Evolutionary conservation across 192 early-diverging fungal species (phyloP).

Genomic region (Backusella psychrophila): DNA sequence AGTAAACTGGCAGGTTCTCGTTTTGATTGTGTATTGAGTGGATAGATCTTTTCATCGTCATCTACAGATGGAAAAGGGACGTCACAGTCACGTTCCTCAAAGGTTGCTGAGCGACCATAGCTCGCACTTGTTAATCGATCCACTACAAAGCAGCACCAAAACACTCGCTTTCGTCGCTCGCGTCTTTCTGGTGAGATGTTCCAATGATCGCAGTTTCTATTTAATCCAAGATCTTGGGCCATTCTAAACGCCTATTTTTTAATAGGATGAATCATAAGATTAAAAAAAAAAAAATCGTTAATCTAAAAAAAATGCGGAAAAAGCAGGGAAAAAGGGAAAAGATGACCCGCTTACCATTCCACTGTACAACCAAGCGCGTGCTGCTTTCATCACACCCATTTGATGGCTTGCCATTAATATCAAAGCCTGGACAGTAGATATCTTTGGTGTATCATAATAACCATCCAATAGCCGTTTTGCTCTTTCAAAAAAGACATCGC

Average conservation of each 20-base stretch:
- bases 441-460: conserved; percentile 57
- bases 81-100: conserved; percentile 49
- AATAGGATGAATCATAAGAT: background rate
- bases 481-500: conserved; percentile 59
- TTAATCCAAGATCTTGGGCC: conserved; percentile 75
- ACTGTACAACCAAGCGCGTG: conserved; percentile 68
- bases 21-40: background rate
- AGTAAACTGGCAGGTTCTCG: conserved; percentile 15
- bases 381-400: conserved; percentile 63
- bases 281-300: background rate
- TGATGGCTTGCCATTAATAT: conserved; percentile 65
- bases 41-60: conserved; percentile 21
- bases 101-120: conserved; percentile 56
- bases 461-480: conserved; percentile 68
- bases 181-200: conserved; percentile 50
- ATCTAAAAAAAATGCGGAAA: background rate
- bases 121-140: conserved; percentile 66
- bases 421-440: conserved; percentile 63
- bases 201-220: conserved; percentile 64
- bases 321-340: background rate
- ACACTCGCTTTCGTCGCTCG: conserved; percentile 65
- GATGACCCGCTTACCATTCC: conserved; percentile 52
- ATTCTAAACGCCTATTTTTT: conserved; percentile 57
- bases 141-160: conserved; percentile 73
- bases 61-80: conserved; percentile 36